These are phyloP conservation scores for Agrostemma githago DNA, from an alignment of 148 eudicot species.

Conservation along the genomic window DNA sequence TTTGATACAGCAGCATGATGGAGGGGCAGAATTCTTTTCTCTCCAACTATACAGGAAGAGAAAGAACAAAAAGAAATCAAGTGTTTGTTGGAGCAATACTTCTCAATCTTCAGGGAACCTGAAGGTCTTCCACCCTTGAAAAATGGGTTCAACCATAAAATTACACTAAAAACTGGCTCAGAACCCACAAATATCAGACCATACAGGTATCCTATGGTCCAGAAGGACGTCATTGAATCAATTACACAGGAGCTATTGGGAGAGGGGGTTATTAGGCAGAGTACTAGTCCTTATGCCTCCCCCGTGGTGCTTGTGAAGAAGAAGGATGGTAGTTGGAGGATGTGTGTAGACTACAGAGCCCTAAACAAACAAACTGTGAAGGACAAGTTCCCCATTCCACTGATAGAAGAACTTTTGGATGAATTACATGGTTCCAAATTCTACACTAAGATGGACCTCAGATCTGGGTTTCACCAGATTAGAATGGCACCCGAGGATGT, in stretches of 20 bases:
- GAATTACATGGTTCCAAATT: background rate
- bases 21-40: background rate
- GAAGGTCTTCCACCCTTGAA: background rate
- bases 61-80: background rate
- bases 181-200: background rate
- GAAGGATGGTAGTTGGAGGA: no score
- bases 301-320: constrained; percentile 4
- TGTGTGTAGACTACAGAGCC: background rate
- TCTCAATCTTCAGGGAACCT: background rate
- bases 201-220: background rate
- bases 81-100: background rate
- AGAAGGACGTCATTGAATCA: background rate
- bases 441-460: background rate
- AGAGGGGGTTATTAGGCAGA: background rate
- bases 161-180: background rate
- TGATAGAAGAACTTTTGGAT: background rate
- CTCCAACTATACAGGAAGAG: no score
- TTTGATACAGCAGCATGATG: background rate
- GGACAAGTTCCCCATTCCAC: background rate
- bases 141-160: background rate
- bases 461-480: no score
- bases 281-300: background rate
- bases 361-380: background rate
- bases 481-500: no score
- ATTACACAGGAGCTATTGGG: background rate